A percentile compares a stretch with the other conserved stretches of the same genome.
phyloP scores from a whole-genome alignment of 1,139 yeast genomes.

The Geotrichum aggregatum region DNA sequence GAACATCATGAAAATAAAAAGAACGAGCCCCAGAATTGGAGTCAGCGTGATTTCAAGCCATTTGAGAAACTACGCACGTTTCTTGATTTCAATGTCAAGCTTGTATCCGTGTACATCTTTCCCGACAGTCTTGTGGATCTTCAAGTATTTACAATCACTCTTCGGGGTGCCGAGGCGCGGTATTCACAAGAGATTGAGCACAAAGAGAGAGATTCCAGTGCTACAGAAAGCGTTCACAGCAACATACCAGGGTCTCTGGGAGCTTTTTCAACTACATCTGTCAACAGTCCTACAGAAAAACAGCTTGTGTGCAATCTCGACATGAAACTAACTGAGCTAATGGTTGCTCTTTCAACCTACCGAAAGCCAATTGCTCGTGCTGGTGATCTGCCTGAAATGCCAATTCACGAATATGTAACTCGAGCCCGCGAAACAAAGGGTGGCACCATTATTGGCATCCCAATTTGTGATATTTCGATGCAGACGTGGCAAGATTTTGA shows the following conservation, averaged over 20 bases:
- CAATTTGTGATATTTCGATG: slow-evolving; percentile 72
- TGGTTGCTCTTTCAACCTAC: slow-evolving; percentile 60
- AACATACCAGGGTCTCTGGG: neutral
- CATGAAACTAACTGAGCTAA: slow-evolving; percentile 54
- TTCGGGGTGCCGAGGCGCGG: slow-evolving; percentile 57
- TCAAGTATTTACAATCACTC: slow-evolving; percentile 62
- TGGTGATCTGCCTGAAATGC: slow-evolving; percentile 45
- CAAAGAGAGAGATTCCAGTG: slow-evolving; percentile 44
- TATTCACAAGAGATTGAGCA: slow-evolving; percentile 56
- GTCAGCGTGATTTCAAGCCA: slow-evolving; percentile 4
- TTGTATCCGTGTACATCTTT: slow-evolving; percentile 58
- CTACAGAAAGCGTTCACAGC: slow-evolving; percentile 47
- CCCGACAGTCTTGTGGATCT: slow-evolving; percentile 74
- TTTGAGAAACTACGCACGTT: slow-evolving; percentile 47
- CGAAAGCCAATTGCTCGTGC: slow-evolving; percentile 42
- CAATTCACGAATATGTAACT: slow-evolving; percentile 53
- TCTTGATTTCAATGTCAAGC: slow-evolving; percentile 56
- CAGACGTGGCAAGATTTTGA: slow-evolving; percentile 58
- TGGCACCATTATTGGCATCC: slow-evolving; percentile 75
- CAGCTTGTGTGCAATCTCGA: slow-evolving; percentile 30
- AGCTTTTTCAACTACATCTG: slow-evolving; percentile 10
- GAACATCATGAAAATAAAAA: slow-evolving; percentile 15
- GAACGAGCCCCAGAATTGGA: neutral
- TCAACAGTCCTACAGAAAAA: slow-evolving; percentile 22
- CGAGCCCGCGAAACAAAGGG: slow-evolving; percentile 64